These are phyloP conservation scores for Dendrostoma leiphaemia DNA, from an alignment of 2,329 filamentous ascomycete species.

Conservation along the genomic window DNA sequence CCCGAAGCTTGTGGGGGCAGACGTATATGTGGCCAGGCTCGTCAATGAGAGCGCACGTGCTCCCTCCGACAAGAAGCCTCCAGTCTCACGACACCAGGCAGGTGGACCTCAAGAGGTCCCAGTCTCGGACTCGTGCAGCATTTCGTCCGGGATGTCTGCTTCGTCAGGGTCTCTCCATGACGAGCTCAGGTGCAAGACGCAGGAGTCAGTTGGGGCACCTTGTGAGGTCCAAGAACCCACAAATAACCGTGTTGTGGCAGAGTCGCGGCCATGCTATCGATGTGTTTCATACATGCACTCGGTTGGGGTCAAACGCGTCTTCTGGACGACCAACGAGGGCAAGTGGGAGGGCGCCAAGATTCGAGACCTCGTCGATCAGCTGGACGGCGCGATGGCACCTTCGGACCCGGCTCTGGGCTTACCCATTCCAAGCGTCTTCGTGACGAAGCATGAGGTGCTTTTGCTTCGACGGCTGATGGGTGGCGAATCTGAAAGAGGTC, in stretches of 20 bases:
- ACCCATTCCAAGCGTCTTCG: constrained; percentile 35
- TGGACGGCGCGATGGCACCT: constrained; percentile 32
- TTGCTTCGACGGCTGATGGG: constrained; percentile 35
- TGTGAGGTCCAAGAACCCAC: neutral
- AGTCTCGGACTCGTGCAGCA: constrained; percentile 1
- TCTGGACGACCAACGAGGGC: constrained; percentile 49
- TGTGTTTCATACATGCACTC: constrained; percentile 51
- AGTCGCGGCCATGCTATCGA: constrained; percentile 50
- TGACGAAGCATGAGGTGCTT: constrained; percentile 52
- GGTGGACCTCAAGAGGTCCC: neutral
- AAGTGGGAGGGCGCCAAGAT: constrained; percentile 50
- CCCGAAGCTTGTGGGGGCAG: constrained; percentile 44
- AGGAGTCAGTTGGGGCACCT: neutral
- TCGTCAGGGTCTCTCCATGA: constrained; percentile 43
- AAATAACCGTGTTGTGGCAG: constrained; percentile 19
- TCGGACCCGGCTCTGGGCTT: constrained; percentile 1
- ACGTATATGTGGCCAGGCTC: constrained; percentile 48
- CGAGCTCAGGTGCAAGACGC: constrained; percentile 34
- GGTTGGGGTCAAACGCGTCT: constrained; percentile 50
- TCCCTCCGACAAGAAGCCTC: neutral
- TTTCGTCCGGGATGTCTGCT: neutral
- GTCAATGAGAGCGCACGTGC: constrained; percentile 14
- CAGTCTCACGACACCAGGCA: neutral
- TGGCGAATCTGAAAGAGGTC: too few species aligned
- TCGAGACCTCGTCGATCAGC: constrained; percentile 43